Evolutionary conservation across 2,329 filamentous ascomycete species (phyloP).

Genomic region (Capronia epimyces): DNA sequence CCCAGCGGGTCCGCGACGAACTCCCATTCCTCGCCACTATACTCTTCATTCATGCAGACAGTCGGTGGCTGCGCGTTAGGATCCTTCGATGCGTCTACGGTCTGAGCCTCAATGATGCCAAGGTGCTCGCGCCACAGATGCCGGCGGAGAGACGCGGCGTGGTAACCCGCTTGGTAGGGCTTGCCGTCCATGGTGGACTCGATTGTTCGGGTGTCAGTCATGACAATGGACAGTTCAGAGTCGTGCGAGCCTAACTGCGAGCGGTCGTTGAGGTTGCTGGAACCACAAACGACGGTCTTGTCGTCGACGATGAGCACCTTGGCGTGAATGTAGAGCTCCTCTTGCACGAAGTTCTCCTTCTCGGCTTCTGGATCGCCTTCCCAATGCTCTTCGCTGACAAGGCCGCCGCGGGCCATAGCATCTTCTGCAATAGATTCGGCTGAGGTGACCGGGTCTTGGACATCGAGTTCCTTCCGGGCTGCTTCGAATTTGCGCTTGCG

Average conservation of each 20-base stretch:
- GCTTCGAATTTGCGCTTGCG: slow-evolving; percentile 44
- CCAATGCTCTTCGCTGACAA: slow-evolving; percentile 67
- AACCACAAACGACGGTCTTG: slow-evolving; percentile 73
- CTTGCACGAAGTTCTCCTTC: slow-evolving; percentile 73
- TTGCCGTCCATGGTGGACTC: slow-evolving; percentile 68
- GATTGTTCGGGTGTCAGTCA: slow-evolving; percentile 69
- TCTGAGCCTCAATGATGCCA: slow-evolving; percentile 71
- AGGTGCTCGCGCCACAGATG: slow-evolving; percentile 89
- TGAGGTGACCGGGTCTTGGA: slow-evolving; percentile 45
- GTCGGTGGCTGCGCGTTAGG: slow-evolving; percentile 72
- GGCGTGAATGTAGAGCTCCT: slow-evolving; percentile 91
- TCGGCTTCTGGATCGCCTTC: slow-evolving; percentile 69
- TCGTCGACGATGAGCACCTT: slow-evolving; percentile 83
- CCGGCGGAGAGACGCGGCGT: slow-evolving; percentile 74
- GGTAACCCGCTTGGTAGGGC: slow-evolving; percentile 65
- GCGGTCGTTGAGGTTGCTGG: slow-evolving; percentile 62
- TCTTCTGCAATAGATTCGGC: slow-evolving; percentile 64
- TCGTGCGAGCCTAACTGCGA: slow-evolving; percentile 81
- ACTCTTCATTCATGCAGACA: slow-evolving; percentile 64
- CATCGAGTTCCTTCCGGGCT: slow-evolving; percentile 37
- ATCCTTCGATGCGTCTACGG: slow-evolving; percentile 58
- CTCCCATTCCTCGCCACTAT: slow-evolving; percentile 62
- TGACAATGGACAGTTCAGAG: slow-evolving; percentile 82
- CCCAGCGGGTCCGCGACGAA: slow-evolving; percentile 70
- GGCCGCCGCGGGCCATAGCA: slow-evolving; percentile 67